These are phyloP conservation scores for Akanthomyces uredinophilus DNA, from an alignment of 2,329 filamentous ascomycete genomes.

Conservation along the genomic window DNA sequence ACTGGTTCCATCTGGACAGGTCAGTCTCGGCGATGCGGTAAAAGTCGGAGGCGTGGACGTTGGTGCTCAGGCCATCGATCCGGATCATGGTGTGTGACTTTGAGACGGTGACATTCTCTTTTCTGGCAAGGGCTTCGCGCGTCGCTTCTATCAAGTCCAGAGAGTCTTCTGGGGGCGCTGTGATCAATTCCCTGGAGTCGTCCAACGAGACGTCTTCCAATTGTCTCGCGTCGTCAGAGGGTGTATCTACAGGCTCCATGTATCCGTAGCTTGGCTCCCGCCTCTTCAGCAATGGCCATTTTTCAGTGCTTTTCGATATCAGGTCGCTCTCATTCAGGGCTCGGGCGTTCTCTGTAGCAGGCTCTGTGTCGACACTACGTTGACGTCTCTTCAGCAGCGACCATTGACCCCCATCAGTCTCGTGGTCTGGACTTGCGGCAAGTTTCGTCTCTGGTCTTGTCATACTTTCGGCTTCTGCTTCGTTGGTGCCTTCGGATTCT, in stretches of 20 bases:
- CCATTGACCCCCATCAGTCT: background rate
- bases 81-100: conserved; percentile 40
- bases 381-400: background rate
- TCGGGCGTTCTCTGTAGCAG: background rate
- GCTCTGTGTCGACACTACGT: background rate
- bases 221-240: background rate
- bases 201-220: too few relatives aligned
- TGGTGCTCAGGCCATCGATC: conserved; percentile 52
- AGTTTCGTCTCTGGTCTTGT: background rate
- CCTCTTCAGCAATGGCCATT: conserved; percentile 13
- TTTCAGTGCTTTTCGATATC: background rate
- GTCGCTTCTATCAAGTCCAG: background rate
- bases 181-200: background rate
- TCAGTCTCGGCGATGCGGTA: conserved; percentile 60
- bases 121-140: background rate
- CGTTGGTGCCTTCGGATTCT: background rate
- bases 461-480: background rate
- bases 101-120: background rate
- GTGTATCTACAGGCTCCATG: background rate
- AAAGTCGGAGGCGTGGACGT: conserved; percentile 65
- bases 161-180: background rate
- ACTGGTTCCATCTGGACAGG: conserved; percentile 62
- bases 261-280: background rate
- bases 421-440: background rate
- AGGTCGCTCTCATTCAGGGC: too few relatives aligned